Conservation (phyloP, 2,329 filamentous ascomycete species). For the Aureobasidium pullulans region DNA sequence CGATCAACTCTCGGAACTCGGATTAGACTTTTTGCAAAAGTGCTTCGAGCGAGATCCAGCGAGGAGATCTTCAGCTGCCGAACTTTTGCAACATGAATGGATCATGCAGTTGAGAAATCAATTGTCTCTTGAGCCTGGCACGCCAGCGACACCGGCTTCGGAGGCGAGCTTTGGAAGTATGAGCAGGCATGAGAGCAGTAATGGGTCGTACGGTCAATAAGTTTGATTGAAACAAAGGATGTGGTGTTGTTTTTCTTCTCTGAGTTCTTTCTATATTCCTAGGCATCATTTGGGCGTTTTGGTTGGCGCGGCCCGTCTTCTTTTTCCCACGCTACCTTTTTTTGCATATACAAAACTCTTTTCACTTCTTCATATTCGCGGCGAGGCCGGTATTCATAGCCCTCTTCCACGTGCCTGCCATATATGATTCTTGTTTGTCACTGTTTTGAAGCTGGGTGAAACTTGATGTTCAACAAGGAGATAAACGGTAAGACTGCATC, state of each 20-base stretch:
- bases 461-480: too few species aligned
- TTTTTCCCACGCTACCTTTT: not conserved
- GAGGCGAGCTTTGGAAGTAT: constrained; percentile 17
- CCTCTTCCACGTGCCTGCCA: too few species aligned
- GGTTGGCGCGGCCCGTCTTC: not conserved
- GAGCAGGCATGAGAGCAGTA: constrained; percentile 9
- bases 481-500: too few species aligned
- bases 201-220: not conserved
- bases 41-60: constrained; percentile 83
- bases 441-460: too few species aligned
- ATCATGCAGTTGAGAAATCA: constrained; percentile 46
- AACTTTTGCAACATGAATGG: constrained; percentile 93
- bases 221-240: not conserved
- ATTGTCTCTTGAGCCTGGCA: constrained; percentile 39
- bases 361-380: not conserved
- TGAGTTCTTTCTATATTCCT: not conserved
- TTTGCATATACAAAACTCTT: not conserved
- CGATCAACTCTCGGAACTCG: constrained; percentile 77
- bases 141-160: constrained; percentile 34
- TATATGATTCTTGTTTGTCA: too few species aligned
- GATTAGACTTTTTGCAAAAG: constrained; percentile 78
- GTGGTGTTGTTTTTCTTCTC: not conserved
- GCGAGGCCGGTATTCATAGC: too few species aligned
- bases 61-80: constrained; percentile 72
- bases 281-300: not conserved